Base-by-base conservation (phyloP, 306 rosid species). In the Sphenostylis stenocarpa region DNA sequence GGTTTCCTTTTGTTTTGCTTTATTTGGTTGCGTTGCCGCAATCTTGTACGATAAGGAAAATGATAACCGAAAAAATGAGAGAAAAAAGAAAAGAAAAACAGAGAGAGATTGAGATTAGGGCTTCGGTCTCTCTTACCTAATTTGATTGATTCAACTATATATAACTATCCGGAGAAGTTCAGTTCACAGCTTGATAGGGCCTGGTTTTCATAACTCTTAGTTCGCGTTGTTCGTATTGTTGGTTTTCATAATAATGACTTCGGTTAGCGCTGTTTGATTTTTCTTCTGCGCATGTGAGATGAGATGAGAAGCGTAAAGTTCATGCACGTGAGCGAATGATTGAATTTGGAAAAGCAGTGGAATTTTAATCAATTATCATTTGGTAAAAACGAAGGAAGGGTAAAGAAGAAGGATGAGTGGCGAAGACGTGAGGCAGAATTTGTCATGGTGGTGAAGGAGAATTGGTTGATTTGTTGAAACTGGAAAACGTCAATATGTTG, bases 81-180 rank as follows among this genome's bases (percentile, higher is more conserved):
- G 5, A 11, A 13, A 19, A 5, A 3, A 9, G 8, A 38, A 38
- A 12, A 14, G 19, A 65, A 1, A 11, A 1, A 13, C 21, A 15
- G 36, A 65, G 60, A 47, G 24, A 44, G 57, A 61, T 76, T 82
- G 65, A 24, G 48, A 55, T 77, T 83, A 67, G 83, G 83, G 86
- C 72, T 78, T 73, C 23, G 38, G 29, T 73, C 16, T 29, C 16
- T 29, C 21, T 66, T 39, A 17, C 52, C 19, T 1, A 78, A 48
- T 67, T 72, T 57, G 36, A 44, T 77, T 77, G 36, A 33, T 71
- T 69, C 3, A 57, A 65, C 76, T 72, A 8, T 6, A 3, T 6
- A 20, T 76, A 33, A 45, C 14, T 53, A 24, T 31, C 24, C 45
- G 0, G 56, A 13, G 1, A 45, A 72, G 29, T 72, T 68, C 72